Conservation (phyloP, 1,139 yeast species). For the Pichia sp. region DNA sequence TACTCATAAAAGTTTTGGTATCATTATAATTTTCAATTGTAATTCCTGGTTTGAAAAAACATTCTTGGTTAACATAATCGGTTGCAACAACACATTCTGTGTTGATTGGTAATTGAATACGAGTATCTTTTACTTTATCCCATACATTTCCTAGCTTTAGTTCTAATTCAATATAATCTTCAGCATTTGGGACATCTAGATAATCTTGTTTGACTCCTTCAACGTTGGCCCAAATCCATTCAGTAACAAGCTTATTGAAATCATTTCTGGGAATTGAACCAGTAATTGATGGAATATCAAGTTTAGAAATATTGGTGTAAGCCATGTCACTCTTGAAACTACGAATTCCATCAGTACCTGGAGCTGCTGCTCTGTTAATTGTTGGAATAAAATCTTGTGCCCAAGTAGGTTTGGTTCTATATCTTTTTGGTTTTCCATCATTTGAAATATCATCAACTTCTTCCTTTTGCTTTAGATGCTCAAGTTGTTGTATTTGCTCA, state of each 20-base stretch:
- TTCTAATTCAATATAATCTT: conserved; percentile 69
- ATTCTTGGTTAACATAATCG: conserved; percentile 45
- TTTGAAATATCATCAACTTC: conserved; percentile 11
- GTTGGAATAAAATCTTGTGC: conserved; percentile 68
- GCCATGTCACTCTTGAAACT: conserved; percentile 12
- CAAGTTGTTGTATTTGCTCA: conserved; percentile 26
- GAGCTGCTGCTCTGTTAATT: conserved; percentile 19
- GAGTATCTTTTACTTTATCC: conserved; percentile 56
- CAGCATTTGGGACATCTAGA: conserved; percentile 26
- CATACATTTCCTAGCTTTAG: conserved; percentile 73
- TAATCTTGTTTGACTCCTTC: conserved; percentile 44
- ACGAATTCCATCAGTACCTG: conserved; percentile 5
- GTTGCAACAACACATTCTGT: conserved; percentile 67
- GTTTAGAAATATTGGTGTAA: conserved; percentile 19
- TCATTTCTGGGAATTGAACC: conserved; percentile 79
- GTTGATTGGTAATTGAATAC: conserved; percentile 65
- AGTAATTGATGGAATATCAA: conserved; percentile 50
- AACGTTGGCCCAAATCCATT: conserved; percentile 83
- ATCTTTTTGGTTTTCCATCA: conserved; percentile 52
- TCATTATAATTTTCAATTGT: conserved; percentile 62
- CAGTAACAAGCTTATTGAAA: conserved; percentile 72
- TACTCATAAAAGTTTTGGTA: conserved; percentile 48
- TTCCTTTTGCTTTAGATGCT: conserved; percentile 22
- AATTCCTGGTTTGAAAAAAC: conserved; percentile 64
- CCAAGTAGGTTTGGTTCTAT: conserved; percentile 70